Evolutionary conservation across 225 moss, liverwort and hornwort species (phyloP).

Genomic region (Sphagnum tenellum): DNA sequence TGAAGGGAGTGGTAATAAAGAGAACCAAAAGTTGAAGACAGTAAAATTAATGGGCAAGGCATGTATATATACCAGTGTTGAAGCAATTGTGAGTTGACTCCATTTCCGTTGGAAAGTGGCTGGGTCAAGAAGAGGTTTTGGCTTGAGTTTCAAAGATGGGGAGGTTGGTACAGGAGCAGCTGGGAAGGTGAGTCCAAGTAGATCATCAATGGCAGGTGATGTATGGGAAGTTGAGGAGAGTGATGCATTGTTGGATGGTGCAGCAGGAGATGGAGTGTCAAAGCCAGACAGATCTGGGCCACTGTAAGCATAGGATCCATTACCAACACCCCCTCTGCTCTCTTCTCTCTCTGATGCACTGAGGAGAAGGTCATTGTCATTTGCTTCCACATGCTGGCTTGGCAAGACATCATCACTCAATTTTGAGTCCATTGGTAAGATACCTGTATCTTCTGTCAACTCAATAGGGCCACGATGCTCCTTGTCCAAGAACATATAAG

Average conservation of each 20-base stretch:
- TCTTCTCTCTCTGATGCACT: constrained; percentile 84
- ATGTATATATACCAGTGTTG: constrained; percentile 53
- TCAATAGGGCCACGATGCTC: constrained; percentile 83
- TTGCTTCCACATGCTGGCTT: constrained; percentile 64
- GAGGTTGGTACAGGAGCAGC: constrained; percentile 33
- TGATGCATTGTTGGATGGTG: constrained; percentile 6
- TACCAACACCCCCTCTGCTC: constrained; percentile 45
- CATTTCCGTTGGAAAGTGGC: constrained; percentile 83
- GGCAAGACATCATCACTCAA: constrained; percentile 62
- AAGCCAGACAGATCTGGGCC: constrained; percentile 46
- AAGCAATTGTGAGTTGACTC: constrained; percentile 78
- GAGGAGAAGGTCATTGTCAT: constrained; percentile 75
- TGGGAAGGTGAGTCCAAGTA: constrained; percentile 57
- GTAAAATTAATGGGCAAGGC: neutral
- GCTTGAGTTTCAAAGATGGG: constrained; percentile 61
- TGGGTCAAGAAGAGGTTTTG: constrained; percentile 66
- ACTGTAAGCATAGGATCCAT: constrained; percentile 71
- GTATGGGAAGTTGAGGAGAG: constrained; percentile 44
- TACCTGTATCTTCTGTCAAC: constrained; percentile 69
- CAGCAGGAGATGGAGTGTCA: constrained; percentile 36
- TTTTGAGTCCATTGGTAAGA: constrained; percentile 49
- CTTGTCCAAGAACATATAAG: constrained; percentile 98
- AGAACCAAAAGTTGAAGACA: neutral
- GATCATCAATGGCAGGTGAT: constrained; percentile 80
- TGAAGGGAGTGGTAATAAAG: neutral